Evolutionary conservation across 768 basidiomycete genomes (phyloP), one percentile per base, ranked within the genome.

Genomic region (Glaciozyma martinii): DNA sequence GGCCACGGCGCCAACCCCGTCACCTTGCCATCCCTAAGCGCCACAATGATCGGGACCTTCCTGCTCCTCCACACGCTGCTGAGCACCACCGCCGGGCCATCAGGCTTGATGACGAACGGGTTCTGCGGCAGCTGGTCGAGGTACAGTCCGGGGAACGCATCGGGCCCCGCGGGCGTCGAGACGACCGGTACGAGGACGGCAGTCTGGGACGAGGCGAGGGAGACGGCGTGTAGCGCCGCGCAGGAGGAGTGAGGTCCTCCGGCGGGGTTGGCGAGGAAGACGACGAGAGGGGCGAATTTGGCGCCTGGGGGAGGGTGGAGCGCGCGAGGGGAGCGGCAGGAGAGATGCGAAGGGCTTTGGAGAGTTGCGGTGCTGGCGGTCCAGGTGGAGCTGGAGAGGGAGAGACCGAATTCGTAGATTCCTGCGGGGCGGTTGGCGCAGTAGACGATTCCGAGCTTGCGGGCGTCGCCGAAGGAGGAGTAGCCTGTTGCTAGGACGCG

Each of bases 201-300:
- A 13, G 58, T 33, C 21, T 59, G 27, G 16, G 53, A 57, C 3
- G 27, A 37, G 18, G 7, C 57, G 47, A 66, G 42, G 33, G 60
- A 27, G 23, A 30, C 27, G 29, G 60, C 9, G 67, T 84, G 80
- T 0, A 88, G 75, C 1, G 80, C 75, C 0, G 82, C 78, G 9
- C 84, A 83, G 0, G 82, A 82, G 15, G 80, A 78, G 62, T 88
- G 86, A 0, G 85, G 77, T 6, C 86, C 86, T 0, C 85, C 85
- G 3, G 79, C 74, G 2, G 77, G 74, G 67, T 80, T 81, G 10
- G 84, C 80, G 15, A 87, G 71, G 81, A 83, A 87, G 52, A 84
- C 74, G 12, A 86, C 70, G 5, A 58, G 40, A 7, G 68, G 6
- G 71, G 71, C 0, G 71, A 70, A 18, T 30, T 73, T 69, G 0